Evolutionary conservation across 2,329 filamentous ascomycete genomes (phyloP).

Genomic region (Pleurostoma richardsiae): DNA sequence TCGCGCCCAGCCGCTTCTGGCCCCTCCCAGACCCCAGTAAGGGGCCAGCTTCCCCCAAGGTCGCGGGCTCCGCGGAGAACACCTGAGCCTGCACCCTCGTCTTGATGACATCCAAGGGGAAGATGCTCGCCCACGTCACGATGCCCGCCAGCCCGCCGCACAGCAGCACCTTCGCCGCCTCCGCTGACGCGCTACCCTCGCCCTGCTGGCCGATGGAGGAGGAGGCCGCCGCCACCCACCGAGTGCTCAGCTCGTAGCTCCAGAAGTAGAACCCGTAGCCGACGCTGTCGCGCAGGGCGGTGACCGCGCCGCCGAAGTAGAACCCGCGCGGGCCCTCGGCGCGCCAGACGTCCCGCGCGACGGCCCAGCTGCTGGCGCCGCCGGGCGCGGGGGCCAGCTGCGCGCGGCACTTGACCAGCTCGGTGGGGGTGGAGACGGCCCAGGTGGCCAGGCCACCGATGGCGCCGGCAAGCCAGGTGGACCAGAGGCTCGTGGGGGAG

Average conservation of each 20-base stretch:
- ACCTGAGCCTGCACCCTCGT: constrained; percentile 80
- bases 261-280: constrained; percentile 99
- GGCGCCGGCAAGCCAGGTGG: constrained; percentile 76
- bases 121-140: constrained; percentile 84
- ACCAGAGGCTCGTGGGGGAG: constrained; percentile 43
- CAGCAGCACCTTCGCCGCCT: constrained; percentile 62
- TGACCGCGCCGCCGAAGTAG: constrained; percentile 77
- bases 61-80: constrained; percentile 7
- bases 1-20: constrained; percentile 39
- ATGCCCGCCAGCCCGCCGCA: constrained; percentile 86
- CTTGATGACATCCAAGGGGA: constrained; percentile 89
- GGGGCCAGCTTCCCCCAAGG: constrained; percentile 17
- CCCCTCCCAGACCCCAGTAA: constrained; percentile 14
- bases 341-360: constrained; percentile 57
- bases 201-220: constrained; percentile 1
- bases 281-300: constrained; percentile 76
- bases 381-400: constrained; percentile 52
- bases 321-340: constrained; percentile 60
- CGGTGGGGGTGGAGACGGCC: constrained; percentile 80
- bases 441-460: constrained; percentile 80
- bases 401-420: constrained; percentile 84
- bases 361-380: constrained; percentile 52
- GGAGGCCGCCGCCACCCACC: constrained; percentile 35
- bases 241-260: constrained; percentile 76
- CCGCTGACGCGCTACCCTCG: constrained; percentile 24